Conservation (phyloP, 345 rosid genomes). For the Eucalyptus sp. region DNA sequence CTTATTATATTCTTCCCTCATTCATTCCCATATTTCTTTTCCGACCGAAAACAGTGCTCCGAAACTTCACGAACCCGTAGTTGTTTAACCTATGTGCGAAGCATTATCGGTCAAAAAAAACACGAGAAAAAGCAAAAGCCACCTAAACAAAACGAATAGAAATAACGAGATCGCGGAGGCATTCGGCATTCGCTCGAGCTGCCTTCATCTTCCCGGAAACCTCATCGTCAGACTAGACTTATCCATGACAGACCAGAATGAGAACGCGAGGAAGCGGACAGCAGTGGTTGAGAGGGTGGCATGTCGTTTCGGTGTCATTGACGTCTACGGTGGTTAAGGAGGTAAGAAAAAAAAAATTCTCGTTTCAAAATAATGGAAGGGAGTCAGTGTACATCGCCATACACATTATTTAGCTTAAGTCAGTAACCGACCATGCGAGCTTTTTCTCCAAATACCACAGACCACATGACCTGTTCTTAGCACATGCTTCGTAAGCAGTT, state of each 20-base stretch:
- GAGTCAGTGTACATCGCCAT: neutral
- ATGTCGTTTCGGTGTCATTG: neutral
- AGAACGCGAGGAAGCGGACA: constrained; percentile 3
- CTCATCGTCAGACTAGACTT: neutral
- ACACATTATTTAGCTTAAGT: neutral
- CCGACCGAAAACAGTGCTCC: neutral
- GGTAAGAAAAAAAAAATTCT: neutral
- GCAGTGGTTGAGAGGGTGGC: constrained; percentile 10
- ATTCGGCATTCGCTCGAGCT: neutral
- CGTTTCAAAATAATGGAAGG: neutral
- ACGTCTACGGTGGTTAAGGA: neutral
- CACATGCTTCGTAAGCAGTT: neutral
- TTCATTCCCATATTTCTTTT: neutral
- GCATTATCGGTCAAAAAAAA: neutral
- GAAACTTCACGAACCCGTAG: neutral
- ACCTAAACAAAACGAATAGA: neutral
- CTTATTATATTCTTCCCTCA: neutral
- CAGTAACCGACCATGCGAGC: neutral
- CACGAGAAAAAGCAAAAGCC: neutral
- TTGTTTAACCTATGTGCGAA: neutral
- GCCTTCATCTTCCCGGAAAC: neutral
- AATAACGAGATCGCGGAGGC: neutral
- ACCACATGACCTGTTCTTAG: neutral
- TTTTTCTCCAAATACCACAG: neutral
- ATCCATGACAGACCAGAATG: neutral